Evolutionary conservation across 805 yeast species (phyloP).

Genomic region (Barnettozyma sp.): DNA sequence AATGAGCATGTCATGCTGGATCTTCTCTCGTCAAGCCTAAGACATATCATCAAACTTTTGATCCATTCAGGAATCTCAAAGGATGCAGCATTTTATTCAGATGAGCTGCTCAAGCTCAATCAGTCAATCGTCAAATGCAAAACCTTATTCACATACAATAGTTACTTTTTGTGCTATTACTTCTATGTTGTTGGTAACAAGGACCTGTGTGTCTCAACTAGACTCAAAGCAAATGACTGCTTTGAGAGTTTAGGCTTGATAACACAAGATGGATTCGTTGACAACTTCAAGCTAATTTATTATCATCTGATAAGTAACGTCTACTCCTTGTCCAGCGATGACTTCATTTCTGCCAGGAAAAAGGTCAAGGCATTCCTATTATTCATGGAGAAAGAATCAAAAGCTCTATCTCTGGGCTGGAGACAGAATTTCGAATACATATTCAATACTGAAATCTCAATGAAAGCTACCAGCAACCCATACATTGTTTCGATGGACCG

Average conservation of each 20-base stretch:
- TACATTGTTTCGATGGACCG: constrained; percentile 22
- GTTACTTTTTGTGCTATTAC: constrained; percentile 20
- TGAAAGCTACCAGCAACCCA: constrained; percentile 15
- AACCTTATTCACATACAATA: constrained; percentile 12
- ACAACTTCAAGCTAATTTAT: constrained; percentile 22
- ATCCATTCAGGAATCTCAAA: constrained; percentile 48
- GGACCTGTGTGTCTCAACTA: constrained; percentile 6
- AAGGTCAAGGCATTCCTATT: constrained; percentile 16
- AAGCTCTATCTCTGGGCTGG: constrained; percentile 15
- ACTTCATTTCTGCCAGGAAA: constrained; percentile 5
- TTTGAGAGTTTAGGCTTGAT: constrained; percentile 15
- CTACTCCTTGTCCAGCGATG: constrained; percentile 5
- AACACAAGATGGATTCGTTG: constrained; percentile 7
- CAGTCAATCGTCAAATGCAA: constrained; percentile 13
- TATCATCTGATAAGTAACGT: constrained; percentile 18
- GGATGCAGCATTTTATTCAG: constrained; percentile 48
- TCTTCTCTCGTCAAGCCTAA: constrained; percentile 33
- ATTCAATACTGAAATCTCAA: constrained; percentile 17
- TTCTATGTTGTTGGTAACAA: constrained; percentile 15
- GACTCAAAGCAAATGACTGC: constrained; percentile 11
- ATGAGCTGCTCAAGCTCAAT: constrained; percentile 35
- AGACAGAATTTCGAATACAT: constrained; percentile 19
- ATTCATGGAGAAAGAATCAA: constrained; percentile 18
- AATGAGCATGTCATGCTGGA: constrained; percentile 27
- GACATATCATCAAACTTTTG: constrained; percentile 32